phyloP scores from a whole-genome alignment of 345 rosid species.

The Eutrema japonicum region DNA sequence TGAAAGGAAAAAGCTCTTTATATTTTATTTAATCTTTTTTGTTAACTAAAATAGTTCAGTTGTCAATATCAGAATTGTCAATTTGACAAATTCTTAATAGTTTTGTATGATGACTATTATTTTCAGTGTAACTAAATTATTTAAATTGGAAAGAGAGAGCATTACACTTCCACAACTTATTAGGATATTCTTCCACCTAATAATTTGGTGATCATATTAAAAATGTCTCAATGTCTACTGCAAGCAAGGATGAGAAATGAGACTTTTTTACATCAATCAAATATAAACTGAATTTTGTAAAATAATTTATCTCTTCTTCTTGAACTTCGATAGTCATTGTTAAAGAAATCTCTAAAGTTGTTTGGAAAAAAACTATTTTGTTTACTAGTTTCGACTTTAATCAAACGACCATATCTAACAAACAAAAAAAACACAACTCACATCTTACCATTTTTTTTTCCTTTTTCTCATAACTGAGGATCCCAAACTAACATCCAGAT shows the following conservation, averaged over 20 bases:
- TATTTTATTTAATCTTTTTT: not conserved
- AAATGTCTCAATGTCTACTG: slow-evolving; percentile 23
- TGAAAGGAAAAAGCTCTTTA: no score
- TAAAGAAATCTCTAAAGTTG: not conserved
- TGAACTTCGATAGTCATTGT: slow-evolving; percentile 9
- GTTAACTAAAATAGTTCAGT: not conserved
- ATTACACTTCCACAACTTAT: slow-evolving; percentile 44
- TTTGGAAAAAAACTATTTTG: not conserved
- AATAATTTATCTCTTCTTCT: not conserved
- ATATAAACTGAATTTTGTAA: not conserved
- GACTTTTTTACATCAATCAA: slow-evolving; percentile 32
- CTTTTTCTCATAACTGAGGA: no score
- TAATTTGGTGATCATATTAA: slow-evolving; percentile 30
- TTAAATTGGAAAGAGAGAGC: slow-evolving; percentile 14
- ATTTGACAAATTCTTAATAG: not conserved
- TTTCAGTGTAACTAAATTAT: slow-evolving; percentile 23
- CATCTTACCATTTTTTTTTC: no score
- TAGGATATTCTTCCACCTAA: slow-evolving; percentile 42
- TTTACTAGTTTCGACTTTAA: not conserved
- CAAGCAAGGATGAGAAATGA: slow-evolving; percentile 32
- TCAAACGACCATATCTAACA: no score
- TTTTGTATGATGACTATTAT: not conserved
- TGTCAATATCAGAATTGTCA: not conserved
- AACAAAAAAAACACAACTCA: no score
- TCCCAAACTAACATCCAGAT: no score